Percentiles rank a stretch among this genome's conserved stretches.
phyloP scores from a whole-genome alignment of 371 early-diverging fungal species.

The Syncephalastrum monosporum region DNA sequence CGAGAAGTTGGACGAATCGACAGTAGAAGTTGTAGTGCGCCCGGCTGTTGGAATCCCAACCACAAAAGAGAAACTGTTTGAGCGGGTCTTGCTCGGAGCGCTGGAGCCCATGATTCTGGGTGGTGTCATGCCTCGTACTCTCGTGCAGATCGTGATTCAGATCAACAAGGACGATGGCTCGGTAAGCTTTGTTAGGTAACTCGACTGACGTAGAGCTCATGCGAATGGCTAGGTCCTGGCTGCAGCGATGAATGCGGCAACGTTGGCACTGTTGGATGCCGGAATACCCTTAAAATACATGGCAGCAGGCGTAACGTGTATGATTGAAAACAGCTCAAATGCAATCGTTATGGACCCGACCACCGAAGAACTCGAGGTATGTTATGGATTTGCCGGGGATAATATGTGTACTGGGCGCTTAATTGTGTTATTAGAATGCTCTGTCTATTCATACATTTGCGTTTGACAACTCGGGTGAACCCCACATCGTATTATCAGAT shows the following conservation, averaged over 20 bases:
- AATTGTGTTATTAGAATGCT: slow-evolving; percentile 43
- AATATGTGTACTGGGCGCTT: not conserved
- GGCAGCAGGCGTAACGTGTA: slow-evolving; percentile 71
- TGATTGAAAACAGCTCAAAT: slow-evolving; percentile 58
- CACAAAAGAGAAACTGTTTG: slow-evolving; percentile 75
- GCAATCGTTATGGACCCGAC: slow-evolving; percentile 80
- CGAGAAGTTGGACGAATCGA: slow-evolving; percentile 86
- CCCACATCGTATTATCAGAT: slow-evolving; percentile 51
- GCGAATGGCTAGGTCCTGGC: slow-evolving; percentile 54
- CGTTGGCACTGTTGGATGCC: slow-evolving; percentile 87
- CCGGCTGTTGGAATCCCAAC: slow-evolving; percentile 67
- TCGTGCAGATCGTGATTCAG: slow-evolving; percentile 82
- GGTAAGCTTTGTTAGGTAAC: slow-evolving; percentile 34
- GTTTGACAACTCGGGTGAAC: slow-evolving; percentile 59
- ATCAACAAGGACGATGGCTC: slow-evolving; percentile 84
- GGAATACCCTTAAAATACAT: slow-evolving; percentile 84
- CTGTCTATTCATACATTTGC: slow-evolving; percentile 83
- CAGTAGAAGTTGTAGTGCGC: slow-evolving; percentile 76
- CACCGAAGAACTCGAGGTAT: slow-evolving; percentile 66
- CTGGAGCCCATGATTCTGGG: slow-evolving; percentile 75
- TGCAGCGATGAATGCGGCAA: slow-evolving; percentile 80
- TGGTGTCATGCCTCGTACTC: slow-evolving; percentile 87
- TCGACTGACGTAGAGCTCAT: not conserved
- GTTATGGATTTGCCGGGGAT: not conserved
- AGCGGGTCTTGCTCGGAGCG: slow-evolving; percentile 65